Evolutionary conservation across 495 filamentous ascomycete species (phyloP).

Genomic region (Aspergillus nidulans): DNA sequence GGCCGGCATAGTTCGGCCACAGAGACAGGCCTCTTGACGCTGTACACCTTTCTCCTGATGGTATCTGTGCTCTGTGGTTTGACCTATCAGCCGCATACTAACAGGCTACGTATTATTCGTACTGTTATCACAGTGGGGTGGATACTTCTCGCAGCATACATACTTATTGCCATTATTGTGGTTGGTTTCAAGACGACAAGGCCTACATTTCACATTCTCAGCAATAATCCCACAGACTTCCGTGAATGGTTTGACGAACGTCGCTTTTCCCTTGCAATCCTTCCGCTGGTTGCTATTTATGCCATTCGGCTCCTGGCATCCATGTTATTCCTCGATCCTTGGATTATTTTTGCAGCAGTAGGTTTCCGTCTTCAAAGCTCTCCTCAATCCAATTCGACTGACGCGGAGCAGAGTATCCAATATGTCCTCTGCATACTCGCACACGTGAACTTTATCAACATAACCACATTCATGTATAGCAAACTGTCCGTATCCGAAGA

Average conservation of each 20-base stretch:
- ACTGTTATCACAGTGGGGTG: neutral
- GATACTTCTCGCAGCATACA: neutral
- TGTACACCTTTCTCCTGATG: neutral
- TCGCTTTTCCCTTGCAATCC: neutral
- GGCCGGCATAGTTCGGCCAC: neutral
- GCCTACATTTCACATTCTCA: neutral
- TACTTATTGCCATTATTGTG: neutral
- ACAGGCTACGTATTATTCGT: neutral
- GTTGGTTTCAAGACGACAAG: neutral
- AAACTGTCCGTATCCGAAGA: neutral
- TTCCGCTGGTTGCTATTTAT: neutral
- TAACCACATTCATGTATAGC: neutral
- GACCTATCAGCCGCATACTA: neutral
- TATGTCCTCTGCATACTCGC: neutral
- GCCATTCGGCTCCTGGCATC: neutral
- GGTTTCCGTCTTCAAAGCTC: neutral
- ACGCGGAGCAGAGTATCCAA: neutral
- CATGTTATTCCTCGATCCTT: neutral
- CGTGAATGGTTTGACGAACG: neutral
- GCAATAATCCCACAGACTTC: neutral
- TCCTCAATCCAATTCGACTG: neutral
- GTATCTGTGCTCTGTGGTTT: neutral
- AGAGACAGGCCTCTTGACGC: neutral
- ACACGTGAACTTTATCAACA: neutral
- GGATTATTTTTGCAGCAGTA: neutral